Evolutionary conservation across 805 yeast species (phyloP).

Genomic region (Spencermartinsiella europaea): DNA sequence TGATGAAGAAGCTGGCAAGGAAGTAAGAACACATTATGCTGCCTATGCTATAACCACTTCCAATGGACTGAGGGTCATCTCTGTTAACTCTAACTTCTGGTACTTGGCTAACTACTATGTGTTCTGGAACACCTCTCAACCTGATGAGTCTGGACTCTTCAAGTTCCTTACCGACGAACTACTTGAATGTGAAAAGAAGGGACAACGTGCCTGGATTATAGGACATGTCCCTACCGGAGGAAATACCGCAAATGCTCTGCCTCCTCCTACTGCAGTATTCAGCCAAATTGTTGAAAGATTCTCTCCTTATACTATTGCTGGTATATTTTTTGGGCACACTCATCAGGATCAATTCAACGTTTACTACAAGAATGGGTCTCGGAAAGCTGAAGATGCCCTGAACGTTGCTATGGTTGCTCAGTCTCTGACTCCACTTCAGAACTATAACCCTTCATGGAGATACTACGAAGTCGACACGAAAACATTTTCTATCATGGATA

Average conservation of each 20-base stretch:
- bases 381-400: slow-evolving; percentile 42
- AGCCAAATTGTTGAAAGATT: slow-evolving; percentile 58
- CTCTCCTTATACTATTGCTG: slow-evolving; percentile 64
- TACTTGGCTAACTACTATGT: slow-evolving; percentile 58
- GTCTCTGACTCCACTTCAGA: slow-evolving; percentile 56
- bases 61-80: slow-evolving; percentile 53
- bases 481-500: slow-evolving; percentile 56
- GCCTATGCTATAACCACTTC: slow-evolving; percentile 55
- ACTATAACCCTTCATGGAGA: slow-evolving; percentile 67
- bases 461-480: slow-evolving; percentile 61
- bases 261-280: slow-evolving; percentile 53
- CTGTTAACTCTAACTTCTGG: slow-evolving; percentile 64
- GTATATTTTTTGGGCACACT: slow-evolving; percentile 66
- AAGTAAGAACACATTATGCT: slow-evolving; percentile 48
- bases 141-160: slow-evolving; percentile 61
- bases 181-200: slow-evolving; percentile 48
- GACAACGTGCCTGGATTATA: slow-evolving; percentile 65
- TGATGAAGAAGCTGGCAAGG: slow-evolving; percentile 30
- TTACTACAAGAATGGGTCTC: slow-evolving; percentile 44
- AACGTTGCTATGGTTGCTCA: slow-evolving; percentile 62
- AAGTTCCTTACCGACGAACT: slow-evolving; percentile 58
- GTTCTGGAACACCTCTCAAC: slow-evolving; percentile 43
- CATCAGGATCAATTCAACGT: slow-evolving; percentile 64
- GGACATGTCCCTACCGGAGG: slow-evolving; percentile 62
- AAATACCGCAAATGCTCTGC: slow-evolving; percentile 51